phyloP scores from a whole-genome alignment of 164 flowering plant genomes.

The Protea cynaroides region DNA sequence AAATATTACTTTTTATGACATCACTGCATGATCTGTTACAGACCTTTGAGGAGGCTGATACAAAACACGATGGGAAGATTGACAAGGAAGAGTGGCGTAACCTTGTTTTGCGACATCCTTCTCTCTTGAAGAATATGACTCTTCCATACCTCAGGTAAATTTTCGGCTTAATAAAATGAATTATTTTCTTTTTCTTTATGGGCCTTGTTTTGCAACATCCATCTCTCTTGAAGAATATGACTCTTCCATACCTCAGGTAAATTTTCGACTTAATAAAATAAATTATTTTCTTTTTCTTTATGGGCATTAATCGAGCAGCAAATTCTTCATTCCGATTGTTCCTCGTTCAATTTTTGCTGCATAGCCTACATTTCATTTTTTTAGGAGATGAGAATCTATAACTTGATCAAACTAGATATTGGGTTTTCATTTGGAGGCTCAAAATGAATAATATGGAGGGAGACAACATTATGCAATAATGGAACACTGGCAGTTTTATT shows the following conservation, averaged over 20 bases:
- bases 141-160: conserved; percentile 88
- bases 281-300: background rate
- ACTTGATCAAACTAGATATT: no score
- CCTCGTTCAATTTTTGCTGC: no score
- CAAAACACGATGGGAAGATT: conserved; percentile 91
- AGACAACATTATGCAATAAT: no score
- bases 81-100: conserved; percentile 97
- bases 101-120: conserved; percentile 82
- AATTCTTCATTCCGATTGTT: no score
- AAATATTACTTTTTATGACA: no score
- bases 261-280: background rate
- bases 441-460: no score
- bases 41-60: conserved; percentile 98
- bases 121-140: conserved; percentile 91
- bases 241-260: conserved; percentile 92
- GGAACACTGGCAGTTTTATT: no score
- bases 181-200: background rate
- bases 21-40: conserved; percentile 15
- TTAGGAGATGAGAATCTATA: no score
- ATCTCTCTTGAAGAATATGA: conserved; percentile 89
- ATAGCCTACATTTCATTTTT: no score
- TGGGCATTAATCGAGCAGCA: background rate
- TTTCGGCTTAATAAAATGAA: background rate
- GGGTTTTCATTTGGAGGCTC: no score
- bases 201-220: conserved; percentile 49